A percentile compares a stretch with the other conserved stretches of the same genome.
phyloP scores from a whole-genome alignment of 768 basidiomycete genomes.

The Podaxis mareebaensis region DNA sequence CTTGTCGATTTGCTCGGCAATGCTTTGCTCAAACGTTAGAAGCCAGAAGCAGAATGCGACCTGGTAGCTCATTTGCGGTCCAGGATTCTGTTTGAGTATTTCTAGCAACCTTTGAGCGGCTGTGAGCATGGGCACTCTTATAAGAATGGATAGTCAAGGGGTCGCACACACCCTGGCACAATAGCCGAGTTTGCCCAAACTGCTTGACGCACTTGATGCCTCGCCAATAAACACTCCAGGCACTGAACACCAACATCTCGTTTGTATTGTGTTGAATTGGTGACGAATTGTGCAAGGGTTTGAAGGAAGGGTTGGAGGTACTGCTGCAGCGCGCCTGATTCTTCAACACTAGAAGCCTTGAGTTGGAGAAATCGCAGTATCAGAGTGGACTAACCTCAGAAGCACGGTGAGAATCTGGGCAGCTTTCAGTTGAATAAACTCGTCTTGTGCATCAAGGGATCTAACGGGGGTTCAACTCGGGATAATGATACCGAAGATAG shows the following conservation, averaged over 20 bases:
- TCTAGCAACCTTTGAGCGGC: constrained; percentile 65
- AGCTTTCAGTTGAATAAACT: constrained; percentile 92
- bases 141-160: not conserved
- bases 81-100: constrained; percentile 75
- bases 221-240: constrained; percentile 79
- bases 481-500: constrained; percentile 2
- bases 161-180: constrained; percentile 56
- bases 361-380: constrained; percentile 7
- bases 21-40: constrained; percentile 83
- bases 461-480: constrained; percentile 36
- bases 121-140: not conserved
- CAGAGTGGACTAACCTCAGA: constrained; percentile 52
- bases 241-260: constrained; percentile 93
- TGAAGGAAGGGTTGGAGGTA: constrained; percentile 63
- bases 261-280: constrained; percentile 60
- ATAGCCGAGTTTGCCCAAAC: constrained; percentile 79
- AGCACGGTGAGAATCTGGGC: constrained; percentile 87
- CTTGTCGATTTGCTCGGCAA: constrained; percentile 89
- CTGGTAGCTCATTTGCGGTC: constrained; percentile 96
- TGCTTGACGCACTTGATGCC: constrained; percentile 75
- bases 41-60: constrained; percentile 93
- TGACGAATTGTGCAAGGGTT: constrained; percentile 60
- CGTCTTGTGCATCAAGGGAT: constrained; percentile 82
- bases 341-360: constrained; percentile 44
- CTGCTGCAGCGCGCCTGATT: constrained; percentile 45